These are phyloP conservation scores for Citeromyces matritensis DNA, from an alignment of 805 yeast genomes.

Conservation along the genomic window DNA sequence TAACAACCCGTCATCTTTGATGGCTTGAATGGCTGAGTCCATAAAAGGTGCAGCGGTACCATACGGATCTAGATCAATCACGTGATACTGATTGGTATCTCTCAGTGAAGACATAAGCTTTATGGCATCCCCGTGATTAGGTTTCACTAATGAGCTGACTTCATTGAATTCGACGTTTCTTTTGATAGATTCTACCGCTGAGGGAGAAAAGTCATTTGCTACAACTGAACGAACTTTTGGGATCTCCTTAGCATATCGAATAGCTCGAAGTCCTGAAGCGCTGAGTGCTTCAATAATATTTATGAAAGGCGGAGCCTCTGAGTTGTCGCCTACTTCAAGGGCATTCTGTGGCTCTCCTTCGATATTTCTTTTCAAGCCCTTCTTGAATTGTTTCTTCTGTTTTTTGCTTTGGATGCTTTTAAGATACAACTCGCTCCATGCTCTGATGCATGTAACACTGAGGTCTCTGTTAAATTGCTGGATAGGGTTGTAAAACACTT, in stretches of 20 bases:
- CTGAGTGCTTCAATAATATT: slow-evolving; percentile 79
- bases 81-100: slow-evolving; percentile 45
- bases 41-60: slow-evolving; percentile 96
- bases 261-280: slow-evolving; percentile 91
- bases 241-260: slow-evolving; percentile 84
- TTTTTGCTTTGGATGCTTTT: slow-evolving; percentile 14
- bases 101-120: slow-evolving; percentile 43
- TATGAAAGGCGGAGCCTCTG: slow-evolving; percentile 26
- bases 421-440: slow-evolving; percentile 61
- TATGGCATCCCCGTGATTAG: slow-evolving; percentile 87
- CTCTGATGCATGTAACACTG: slow-evolving; percentile 69
- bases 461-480: slow-evolving; percentile 95
- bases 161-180: slow-evolving; percentile 58
- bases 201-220: slow-evolving; percentile 81
- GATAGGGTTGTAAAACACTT: slow-evolving; percentile 79
- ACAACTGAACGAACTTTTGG: slow-evolving; percentile 59
- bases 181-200: slow-evolving; percentile 72
- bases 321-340: slow-evolving; percentile 3
- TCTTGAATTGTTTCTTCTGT: slow-evolving; percentile 8
- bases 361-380: slow-evolving; percentile 2
- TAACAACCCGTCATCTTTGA: slow-evolving; percentile 74
- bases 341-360: slow-evolving; percentile 3
- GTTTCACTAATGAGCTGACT: slow-evolving; percentile 36
- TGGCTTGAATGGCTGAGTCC: slow-evolving; percentile 77
- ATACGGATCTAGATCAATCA: slow-evolving; percentile 91